A percentile compares a stretch with the other conserved stretches of the same genome.
These are phyloP conservation scores for Exophiala viscosa DNA, from an alignment of 2,329 filamentous ascomycete genomes.

Conservation along the genomic window DNA sequence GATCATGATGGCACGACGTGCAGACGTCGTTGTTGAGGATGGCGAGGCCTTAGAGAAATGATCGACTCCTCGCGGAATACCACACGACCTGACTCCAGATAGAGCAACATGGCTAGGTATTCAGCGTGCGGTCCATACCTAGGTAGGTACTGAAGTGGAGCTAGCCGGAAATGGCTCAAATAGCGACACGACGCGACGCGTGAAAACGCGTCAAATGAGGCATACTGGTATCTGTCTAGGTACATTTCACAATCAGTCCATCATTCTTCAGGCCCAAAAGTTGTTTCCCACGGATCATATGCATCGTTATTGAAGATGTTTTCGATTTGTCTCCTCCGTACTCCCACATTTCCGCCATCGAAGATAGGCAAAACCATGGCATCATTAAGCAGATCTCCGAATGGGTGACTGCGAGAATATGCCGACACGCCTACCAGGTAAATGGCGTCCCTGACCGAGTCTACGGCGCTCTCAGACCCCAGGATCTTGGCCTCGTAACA, in stretches of 20 bases:
- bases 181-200: background rate
- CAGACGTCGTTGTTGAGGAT: too few relatives aligned
- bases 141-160: too few relatives aligned
- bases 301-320: slow-evolving; percentile 33
- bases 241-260: too few relatives aligned
- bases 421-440: slow-evolving; percentile 51
- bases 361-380: slow-evolving; percentile 50
- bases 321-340: slow-evolving; percentile 47
- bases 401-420: slow-evolving; percentile 43
- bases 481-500: slow-evolving; percentile 52
- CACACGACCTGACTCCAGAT: too few relatives aligned
- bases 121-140: too few relatives aligned
- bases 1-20: too few relatives aligned
- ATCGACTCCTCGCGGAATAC: too few relatives aligned
- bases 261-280: slow-evolving; percentile 14
- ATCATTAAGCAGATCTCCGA: slow-evolving; percentile 44
- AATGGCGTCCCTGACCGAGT: slow-evolving; percentile 49
- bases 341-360: slow-evolving; percentile 54
- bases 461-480: slow-evolving; percentile 49
- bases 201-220: too few relatives aligned
- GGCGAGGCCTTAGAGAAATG: too few relatives aligned
- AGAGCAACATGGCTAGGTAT: too few relatives aligned
- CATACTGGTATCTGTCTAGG: too few relatives aligned
- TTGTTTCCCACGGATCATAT: slow-evolving; percentile 47
- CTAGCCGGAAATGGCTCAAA: too few relatives aligned